Conservation (phyloP, 2,329 filamentous ascomycete genomes). For the Aspergillus sp. region DNA sequence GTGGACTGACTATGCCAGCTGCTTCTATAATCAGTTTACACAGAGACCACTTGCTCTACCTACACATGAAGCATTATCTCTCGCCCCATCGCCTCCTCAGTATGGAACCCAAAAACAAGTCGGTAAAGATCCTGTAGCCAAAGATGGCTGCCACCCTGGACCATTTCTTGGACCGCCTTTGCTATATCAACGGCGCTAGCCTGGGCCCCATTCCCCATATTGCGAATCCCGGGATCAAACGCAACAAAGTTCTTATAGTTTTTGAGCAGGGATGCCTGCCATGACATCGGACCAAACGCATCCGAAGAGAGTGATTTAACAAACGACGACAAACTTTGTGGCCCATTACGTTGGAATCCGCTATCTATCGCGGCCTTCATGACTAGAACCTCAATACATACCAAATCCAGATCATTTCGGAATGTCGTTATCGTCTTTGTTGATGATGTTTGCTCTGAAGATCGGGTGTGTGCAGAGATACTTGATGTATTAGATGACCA, state of each 20-base stretch:
- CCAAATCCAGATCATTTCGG: slow-evolving; percentile 71
- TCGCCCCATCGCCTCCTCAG: slow-evolving; percentile 66
- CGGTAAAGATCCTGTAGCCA: slow-evolving; percentile 81
- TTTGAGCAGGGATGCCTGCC: slow-evolving; percentile 69
- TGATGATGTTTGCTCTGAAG: slow-evolving; percentile 49
- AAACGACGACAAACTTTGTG: slow-evolving; percentile 66
- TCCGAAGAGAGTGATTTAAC: slow-evolving; percentile 72
- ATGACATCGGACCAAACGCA: slow-evolving; percentile 71
- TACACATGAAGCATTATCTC: neutral
- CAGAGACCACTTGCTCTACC: too few species aligned
- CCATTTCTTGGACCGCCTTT: slow-evolving; percentile 74
- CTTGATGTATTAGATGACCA: slow-evolving; percentile 83
- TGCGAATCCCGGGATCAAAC: slow-evolving; percentile 65
- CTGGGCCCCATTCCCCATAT: slow-evolving; percentile 29
- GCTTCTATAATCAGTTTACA: too few species aligned
- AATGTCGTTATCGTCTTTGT: slow-evolving; percentile 43
- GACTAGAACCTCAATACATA: slow-evolving; percentile 73
- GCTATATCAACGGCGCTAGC: slow-evolving; percentile 69
- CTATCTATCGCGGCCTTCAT: slow-evolving; percentile 83
- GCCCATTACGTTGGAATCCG: slow-evolving; percentile 65
- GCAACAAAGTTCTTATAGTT: slow-evolving; percentile 79
- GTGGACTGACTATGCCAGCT: too few species aligned
- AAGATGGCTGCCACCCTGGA: slow-evolving; percentile 66
- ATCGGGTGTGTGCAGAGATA: slow-evolving; percentile 74
- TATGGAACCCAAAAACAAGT: slow-evolving; percentile 77